A percentile compares a stretch with the other conserved stretches of the same genome.
Evolutionary conservation across 129 eudicot species (phyloP).

Genomic region (Flaveria trinervia): DNA sequence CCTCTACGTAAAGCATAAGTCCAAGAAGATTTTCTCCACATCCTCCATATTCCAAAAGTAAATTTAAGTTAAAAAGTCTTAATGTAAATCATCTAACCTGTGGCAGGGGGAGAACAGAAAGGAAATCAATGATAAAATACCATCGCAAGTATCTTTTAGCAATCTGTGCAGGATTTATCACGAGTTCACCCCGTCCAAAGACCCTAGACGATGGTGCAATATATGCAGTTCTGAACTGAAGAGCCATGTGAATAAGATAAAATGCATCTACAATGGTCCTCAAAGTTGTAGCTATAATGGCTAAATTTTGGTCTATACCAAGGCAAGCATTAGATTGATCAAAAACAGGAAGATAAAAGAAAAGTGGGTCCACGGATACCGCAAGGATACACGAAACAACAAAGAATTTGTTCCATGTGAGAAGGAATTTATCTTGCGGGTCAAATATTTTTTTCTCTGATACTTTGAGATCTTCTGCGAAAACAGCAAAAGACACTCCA

Average conservation of each 20-base stretch:
- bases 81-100: slow-evolving; percentile 50
- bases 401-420: slow-evolving; percentile 65
- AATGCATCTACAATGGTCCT: slow-evolving; percentile 74
- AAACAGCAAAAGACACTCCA: slow-evolving; percentile 74
- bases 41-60: no score
- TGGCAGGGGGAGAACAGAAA: slow-evolving; percentile 80
- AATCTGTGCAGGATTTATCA: slow-evolving; percentile 76
- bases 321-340: slow-evolving; percentile 47
- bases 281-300: slow-evolving; percentile 64
- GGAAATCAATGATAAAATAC: slow-evolving; percentile 79
- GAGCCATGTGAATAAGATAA: slow-evolving; percentile 84
- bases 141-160: slow-evolving; percentile 73
- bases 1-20: no score
- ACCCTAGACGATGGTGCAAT: slow-evolving; percentile 93
- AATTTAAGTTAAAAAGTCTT: not conserved
- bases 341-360: slow-evolving; percentile 80
- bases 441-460: slow-evolving; percentile 81
- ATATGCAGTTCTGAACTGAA: slow-evolving; percentile 85
- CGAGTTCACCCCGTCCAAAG: slow-evolving; percentile 95
- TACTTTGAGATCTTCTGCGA: slow-evolving; percentile 85
- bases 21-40: no score
- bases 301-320: slow-evolving; percentile 62
- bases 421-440: slow-evolving; percentile 89
- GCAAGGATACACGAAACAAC: slow-evolving; percentile 75
- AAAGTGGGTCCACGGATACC: slow-evolving; percentile 80